These are phyloP conservation scores for Trichoderma citrinoviride DNA, from an alignment of 2,329 filamentous ascomycete species.

Conservation along the genomic window DNA sequence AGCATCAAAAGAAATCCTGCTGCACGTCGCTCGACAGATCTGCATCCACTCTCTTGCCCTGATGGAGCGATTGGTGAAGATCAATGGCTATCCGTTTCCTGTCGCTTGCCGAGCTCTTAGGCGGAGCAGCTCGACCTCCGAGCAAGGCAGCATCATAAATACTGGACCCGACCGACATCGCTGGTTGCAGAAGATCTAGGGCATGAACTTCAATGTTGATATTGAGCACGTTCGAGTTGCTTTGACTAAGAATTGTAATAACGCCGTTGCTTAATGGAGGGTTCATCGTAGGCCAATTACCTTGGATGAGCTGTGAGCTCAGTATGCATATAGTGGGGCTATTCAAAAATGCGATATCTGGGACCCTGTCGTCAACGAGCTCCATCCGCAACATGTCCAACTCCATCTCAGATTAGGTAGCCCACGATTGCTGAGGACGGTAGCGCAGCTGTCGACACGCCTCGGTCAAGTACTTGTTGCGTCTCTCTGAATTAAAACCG, in stretches of 20 bases:
- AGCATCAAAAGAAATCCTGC: background rate
- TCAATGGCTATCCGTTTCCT: background rate
- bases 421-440: background rate
- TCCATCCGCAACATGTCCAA: background rate
- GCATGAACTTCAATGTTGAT: background rate
- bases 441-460: background rate
- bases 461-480: background rate
- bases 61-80: background rate
- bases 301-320: too few relatives aligned
- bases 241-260: background rate
- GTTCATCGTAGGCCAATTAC: background rate
- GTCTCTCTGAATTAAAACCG: background rate
- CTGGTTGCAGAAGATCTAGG: background rate
- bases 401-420: background rate
- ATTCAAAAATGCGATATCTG: conserved; percentile 24
- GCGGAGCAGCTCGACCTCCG: background rate
- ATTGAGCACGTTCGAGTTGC: background rate
- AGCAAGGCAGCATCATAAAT: background rate
- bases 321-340: conserved; percentile 27
- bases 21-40: background rate
- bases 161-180: background rate
- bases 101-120: background rate
- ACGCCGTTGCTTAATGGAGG: background rate
- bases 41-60: background rate
- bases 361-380: background rate